phyloP scores from a whole-genome alignment of 306 rosid species.

The Citrullus amarus region DNA sequence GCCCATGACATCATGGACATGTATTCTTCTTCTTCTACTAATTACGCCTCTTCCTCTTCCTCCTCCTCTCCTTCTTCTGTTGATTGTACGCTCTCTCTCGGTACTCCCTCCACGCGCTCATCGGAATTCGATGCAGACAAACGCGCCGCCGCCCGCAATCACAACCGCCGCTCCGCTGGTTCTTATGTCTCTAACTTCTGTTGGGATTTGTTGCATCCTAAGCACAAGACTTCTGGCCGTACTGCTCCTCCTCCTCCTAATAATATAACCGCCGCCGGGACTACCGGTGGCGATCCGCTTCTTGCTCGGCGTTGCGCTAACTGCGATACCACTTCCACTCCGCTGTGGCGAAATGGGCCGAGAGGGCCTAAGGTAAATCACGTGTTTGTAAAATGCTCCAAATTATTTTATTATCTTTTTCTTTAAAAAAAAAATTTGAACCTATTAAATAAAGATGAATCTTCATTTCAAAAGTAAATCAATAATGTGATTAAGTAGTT shows the following conservation, averaged over 20 bases:
- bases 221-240: slow-evolving; percentile 19
- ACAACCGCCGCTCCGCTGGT: slow-evolving; percentile 18
- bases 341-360: slow-evolving; percentile 97
- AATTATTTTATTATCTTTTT: too few relatives aligned
- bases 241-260: not conserved
- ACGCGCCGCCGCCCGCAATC: slow-evolving; percentile 1
- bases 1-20: not conserved
- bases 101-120: slow-evolving; percentile 73
- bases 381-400: too few relatives aligned
- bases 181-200: slow-evolving; percentile 41
- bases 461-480: too few relatives aligned
- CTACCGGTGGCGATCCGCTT: slow-evolving; percentile 36
- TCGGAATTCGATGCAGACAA: slow-evolving; percentile 10
- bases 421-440: too few relatives aligned
- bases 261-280: not conserved
- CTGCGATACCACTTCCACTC: slow-evolving; percentile 97
- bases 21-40: slow-evolving; percentile 19
- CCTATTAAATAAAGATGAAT: too few relatives aligned
- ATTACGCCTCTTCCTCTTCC: slow-evolving; percentile 28
- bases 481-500: too few relatives aligned
- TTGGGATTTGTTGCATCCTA: slow-evolving; percentile 74
- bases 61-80: slow-evolving; percentile 50
- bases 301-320: slow-evolving; percentile 94
- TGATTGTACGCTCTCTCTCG: slow-evolving; percentile 89
- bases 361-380: slow-evolving; percentile 80